Evolutionary conservation across 495 filamentous ascomycete species (phyloP).

Genomic region (Astrocystis sublimbata): DNA sequence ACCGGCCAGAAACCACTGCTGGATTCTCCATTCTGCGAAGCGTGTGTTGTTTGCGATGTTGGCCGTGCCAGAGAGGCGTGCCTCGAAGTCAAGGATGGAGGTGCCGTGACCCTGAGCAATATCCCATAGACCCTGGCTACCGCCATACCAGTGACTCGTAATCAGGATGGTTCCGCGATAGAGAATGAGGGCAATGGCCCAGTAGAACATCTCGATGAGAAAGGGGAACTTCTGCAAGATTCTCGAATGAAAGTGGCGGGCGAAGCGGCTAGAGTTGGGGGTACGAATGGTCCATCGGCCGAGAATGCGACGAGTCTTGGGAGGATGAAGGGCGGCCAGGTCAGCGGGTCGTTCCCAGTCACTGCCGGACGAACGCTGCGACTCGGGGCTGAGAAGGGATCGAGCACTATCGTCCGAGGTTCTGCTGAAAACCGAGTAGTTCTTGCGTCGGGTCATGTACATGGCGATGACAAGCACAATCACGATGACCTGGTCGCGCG

Average conservation of each 20-base stretch:
- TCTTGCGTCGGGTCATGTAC: constrained; percentile 50
- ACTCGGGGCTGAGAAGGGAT: constrained; percentile 16
- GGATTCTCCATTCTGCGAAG: constrained; percentile 51
- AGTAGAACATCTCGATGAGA: constrained; percentile 79
- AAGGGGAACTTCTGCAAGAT: constrained; percentile 71
- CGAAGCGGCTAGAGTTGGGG: constrained; percentile 58
- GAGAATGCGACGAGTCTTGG: constrained; percentile 24
- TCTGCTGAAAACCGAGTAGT: constrained; percentile 43
- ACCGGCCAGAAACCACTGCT: constrained; percentile 52
- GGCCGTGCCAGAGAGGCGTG: constrained; percentile 32
- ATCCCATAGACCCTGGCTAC: constrained; percentile 63
- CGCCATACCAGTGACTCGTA: constrained; percentile 56
- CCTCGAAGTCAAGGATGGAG: constrained; percentile 61
- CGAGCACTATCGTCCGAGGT: constrained; percentile 12
- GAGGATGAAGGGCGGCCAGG: constrained; percentile 14
- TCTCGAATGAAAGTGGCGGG: constrained; percentile 55
- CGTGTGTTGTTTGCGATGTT: constrained; percentile 13
- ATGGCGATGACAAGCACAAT: constrained; percentile 54
- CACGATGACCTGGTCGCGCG: constrained; percentile 48
- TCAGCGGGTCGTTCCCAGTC: constrained; percentile 17
- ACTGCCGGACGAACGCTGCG: constrained; percentile 16
- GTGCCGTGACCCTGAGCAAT: constrained; percentile 65
- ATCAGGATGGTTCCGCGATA: constrained; percentile 61
- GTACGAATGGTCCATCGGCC: constrained; percentile 41
- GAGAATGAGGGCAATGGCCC: constrained; percentile 70